Base-by-base conservation (phyloP, 208 protist genomes). In the Wallacemonas collosoma region DNA sequence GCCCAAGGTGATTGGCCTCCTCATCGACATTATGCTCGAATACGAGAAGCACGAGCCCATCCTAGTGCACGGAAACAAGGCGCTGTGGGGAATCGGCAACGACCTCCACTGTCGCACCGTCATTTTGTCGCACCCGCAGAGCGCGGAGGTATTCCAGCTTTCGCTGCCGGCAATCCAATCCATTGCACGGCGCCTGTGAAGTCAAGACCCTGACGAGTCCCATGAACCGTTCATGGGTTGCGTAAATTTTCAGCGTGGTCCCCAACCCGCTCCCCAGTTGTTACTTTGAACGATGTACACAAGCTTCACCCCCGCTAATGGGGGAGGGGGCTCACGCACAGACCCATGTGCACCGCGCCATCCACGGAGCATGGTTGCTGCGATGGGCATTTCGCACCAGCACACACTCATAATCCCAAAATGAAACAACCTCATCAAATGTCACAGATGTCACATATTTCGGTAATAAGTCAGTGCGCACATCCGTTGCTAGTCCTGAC, bases 71-170 rank as follows among this genome's bases (percentile, higher is more conserved):
- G 93, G 87, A 35, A 97, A 94, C 70, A 60, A 73, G 9, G 82
- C 86, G 35, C 70, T 97, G 47, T 97, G 93, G 93, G 89, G 89
- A 14, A 83, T 97, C 48, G 93, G 93, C 38, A 92, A 94, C 69
- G 81, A 92, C 48, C 64, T 85, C 15, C 57, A 70, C 36, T 92
- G 79, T 45, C 80, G 93, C 39, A 79, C 77, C 4, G 76, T 86
- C 47, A 92, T 97, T 71, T 72, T 97, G 9, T 75, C 90, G 47
- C 79, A 97, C 64, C 81, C 89, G 36, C 77, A 82, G 14, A 79
- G 85, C 63, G 81, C 75, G 15, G 82, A 94, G 26, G 93, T 80
- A 12, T 73, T 97, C 40, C 86, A 73, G 40, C 39, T 91, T 4
- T 96, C 91, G 15, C 72, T 92, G 2, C 83, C 81, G 11, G 79